These are phyloP conservation scores for Termitomyces sp. DNA, from an alignment of 768 basidiomycete species.

Conservation along the genomic window DNA sequence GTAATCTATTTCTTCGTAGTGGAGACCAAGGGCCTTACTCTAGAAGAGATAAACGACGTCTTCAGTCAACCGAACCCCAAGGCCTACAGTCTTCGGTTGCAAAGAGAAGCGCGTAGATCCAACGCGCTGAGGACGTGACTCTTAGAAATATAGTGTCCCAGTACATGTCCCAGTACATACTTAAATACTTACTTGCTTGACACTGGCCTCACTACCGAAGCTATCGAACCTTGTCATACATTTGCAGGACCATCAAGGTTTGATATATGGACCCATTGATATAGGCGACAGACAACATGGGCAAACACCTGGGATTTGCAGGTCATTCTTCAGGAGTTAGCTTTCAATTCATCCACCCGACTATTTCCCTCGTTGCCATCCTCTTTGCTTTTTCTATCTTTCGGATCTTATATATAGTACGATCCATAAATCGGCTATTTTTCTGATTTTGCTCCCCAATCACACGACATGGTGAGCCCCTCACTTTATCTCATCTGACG, in stretches of 20 bases:
- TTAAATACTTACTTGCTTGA: not conserved
- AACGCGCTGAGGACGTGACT: not conserved
- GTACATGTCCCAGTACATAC: not conserved
- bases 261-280: not conserved
- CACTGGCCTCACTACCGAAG: not conserved
- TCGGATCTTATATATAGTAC: constrained; percentile 9
- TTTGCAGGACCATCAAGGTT: not conserved
- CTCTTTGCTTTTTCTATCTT: constrained; percentile 19
- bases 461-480: constrained; percentile 25
- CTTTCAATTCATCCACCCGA: constrained; percentile 28
- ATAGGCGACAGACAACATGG: constrained; percentile 16
- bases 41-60: constrained; percentile 46
- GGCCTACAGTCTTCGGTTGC: constrained; percentile 25
- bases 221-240: not conserved
- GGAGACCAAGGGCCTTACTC: constrained; percentile 44
- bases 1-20: constrained; percentile 44
- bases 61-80: constrained; percentile 37
- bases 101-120: constrained; percentile 3
- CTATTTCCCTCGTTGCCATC: constrained; percentile 16
- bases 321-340: constrained; percentile 1
- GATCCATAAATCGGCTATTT: constrained; percentile 6
- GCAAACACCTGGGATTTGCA: constrained; percentile 22
- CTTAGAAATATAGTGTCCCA: too few species aligned
- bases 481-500: constrained; percentile 1
- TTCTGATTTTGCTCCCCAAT: constrained; percentile 7